phyloP scores from a whole-genome alignment of 2,329 filamentous ascomycete genomes.

The Zasmidium angulare region DNA sequence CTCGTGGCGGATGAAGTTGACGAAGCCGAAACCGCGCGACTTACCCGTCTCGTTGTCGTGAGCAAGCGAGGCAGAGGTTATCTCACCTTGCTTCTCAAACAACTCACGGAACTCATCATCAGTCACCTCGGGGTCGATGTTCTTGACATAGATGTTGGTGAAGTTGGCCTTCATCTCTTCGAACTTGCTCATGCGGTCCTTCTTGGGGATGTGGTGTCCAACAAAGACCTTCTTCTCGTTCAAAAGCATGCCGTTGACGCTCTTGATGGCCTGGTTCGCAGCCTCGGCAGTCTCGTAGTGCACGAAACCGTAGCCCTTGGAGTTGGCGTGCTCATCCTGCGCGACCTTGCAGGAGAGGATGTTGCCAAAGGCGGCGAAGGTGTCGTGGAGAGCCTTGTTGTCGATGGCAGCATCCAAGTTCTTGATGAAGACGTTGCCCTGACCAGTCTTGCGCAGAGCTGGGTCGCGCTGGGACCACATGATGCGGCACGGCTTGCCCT shows the following conservation, averaged over 20 bases:
- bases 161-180: conserved; percentile 99
- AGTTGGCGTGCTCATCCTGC: conserved; percentile 93
- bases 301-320: conserved; percentile 98
- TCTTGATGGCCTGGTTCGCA: conserved; percentile 95
- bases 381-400: conserved; percentile 99
- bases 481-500: conserved; percentile 97
- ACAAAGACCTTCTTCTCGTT: conserved; percentile 99
- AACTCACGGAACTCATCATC: conserved; percentile 94
- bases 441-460: conserved; percentile 96
- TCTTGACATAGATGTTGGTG: conserved; percentile 99
- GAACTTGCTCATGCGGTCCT: conserved; percentile 99
- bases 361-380: conserved; percentile 97
- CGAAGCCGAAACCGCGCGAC: conserved; percentile 90
- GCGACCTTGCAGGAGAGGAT: conserved; percentile 99
- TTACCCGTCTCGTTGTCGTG: conserved; percentile 96
- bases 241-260: conserved; percentile 98
- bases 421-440: conserved; percentile 99
- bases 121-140: conserved; percentile 78
- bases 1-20: conserved; percentile 93
- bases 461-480: conserved; percentile 99
- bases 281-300: conserved; percentile 99
- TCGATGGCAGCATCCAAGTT: conserved; percentile 98
- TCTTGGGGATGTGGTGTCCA: conserved; percentile 99
- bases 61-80: conserved; percentile 92
- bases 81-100: conserved; percentile 88